phyloP scores from a whole-genome alignment of 306 rosid genomes.

The Medicago truncatula region DNA sequence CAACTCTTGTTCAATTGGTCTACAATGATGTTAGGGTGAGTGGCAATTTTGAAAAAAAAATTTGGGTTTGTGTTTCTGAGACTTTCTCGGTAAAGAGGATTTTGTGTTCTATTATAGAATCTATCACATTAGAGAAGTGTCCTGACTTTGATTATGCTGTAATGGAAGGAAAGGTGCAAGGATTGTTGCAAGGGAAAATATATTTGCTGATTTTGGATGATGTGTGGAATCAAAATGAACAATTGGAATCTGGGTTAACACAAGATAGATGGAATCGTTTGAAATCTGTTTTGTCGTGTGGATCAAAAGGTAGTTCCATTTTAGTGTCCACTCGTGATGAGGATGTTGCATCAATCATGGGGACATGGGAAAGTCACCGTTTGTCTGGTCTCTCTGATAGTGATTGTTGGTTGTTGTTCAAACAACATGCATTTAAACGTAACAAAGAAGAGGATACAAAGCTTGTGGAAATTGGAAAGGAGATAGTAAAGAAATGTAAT shows the following conservation, averaged over 20 bases:
- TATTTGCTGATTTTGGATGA: background rate
- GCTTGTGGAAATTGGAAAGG: background rate
- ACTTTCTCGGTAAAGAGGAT: background rate
- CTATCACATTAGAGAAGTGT: background rate
- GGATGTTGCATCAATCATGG: background rate
- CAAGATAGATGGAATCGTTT: background rate
- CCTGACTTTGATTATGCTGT: background rate
- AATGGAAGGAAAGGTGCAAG: background rate
- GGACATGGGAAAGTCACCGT: background rate
- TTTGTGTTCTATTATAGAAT: conserved; percentile 3
- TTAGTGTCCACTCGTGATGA: conserved; percentile 7
- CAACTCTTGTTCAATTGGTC: conserved; percentile 8
- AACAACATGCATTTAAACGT: background rate
- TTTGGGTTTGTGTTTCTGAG: conserved; percentile 32
- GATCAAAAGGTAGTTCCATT: background rate
- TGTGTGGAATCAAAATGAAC: background rate
- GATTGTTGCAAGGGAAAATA: background rate
- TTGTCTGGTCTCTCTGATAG: background rate
- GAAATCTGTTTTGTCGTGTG: background rate
- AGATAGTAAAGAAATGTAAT: background rate
- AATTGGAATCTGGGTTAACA: background rate
- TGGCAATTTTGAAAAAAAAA: background rate
- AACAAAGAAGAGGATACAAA: background rate
- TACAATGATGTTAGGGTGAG: background rate
- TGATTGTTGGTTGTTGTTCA: background rate